Base-by-base conservation (phyloP, 2,329 filamentous ascomycete species). In the Parascedosporium putredinis region DNA sequence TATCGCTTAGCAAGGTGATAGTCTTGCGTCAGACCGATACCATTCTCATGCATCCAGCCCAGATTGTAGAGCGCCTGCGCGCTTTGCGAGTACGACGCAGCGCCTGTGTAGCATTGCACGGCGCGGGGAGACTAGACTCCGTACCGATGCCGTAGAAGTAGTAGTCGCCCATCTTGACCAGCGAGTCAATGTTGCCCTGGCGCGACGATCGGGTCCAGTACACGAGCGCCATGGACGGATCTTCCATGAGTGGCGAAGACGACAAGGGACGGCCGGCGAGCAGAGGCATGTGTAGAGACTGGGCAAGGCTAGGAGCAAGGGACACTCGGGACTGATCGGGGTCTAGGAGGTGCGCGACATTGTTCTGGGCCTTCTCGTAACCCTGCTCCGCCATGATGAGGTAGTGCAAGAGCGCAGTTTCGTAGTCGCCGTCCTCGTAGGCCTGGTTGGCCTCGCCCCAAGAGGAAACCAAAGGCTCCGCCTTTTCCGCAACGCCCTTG, bases 1-100 rank as follows among this genome's bases (percentile, higher is more conserved):
- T 90, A 95, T 49, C 93, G 76, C 68, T 98, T 98, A 2, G 94
- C 93, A 51, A 98, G 81, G 61, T 98, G 93, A 64, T 94, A 98
- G 62, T 98, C 93, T 63, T 98, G 93, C 50, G 86, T 84, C 18
- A 97, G 78, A 2, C 90, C 88, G 46, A 97, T 75, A 6, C 93
- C 93, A 60, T 97, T 96, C 67, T 98, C 93, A 61, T 98, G 89
- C 91, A 98, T 97, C 93, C 93, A 98, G 4, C 93, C 94, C 12
- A 98, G 73, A 59, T 98, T 97, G 79, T 89, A 98, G 51, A 96
- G 80, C 12, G 94, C 93, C 67, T 98, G 94, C 2, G 91, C 93
- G 58, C 88, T 95, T 61, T 89, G 85, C 57, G 91, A 83, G 52
- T 86, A 89, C 61, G 98, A 93, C 0, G 90, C 90, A 1, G 93